Percentiles rank a stretch among this genome's conserved stretches.
Evolutionary conservation across 768 basidiomycete species (phyloP).

Genomic region (Termitomyces sp.): DNA sequence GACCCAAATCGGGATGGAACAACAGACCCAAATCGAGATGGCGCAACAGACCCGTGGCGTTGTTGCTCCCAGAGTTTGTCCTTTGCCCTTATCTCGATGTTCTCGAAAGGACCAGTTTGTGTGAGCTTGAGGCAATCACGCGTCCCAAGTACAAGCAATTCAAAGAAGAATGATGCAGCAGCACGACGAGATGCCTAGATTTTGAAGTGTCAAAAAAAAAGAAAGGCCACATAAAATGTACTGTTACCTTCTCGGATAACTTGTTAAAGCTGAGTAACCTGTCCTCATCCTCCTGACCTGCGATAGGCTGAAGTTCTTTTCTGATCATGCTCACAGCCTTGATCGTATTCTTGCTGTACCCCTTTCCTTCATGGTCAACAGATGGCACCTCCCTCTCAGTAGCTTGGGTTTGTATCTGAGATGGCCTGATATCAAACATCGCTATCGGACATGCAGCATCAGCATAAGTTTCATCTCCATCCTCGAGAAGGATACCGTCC

Average conservation of each 20-base stretch:
- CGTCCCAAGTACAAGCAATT: constrained; percentile 90
- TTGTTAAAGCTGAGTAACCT: constrained; percentile 75
- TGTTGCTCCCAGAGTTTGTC: constrained; percentile 83
- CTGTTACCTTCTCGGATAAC: constrained; percentile 70
- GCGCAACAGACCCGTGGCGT: constrained; percentile 28
- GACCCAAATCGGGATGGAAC: constrained; percentile 21
- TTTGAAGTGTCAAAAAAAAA: constrained; percentile 8
- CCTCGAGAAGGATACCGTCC: constrained; percentile 49
- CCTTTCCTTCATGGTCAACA: constrained; percentile 57
- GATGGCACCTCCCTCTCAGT: constrained; percentile 40
- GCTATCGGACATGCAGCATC: constrained; percentile 76
- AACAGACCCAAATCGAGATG: constrained; percentile 26
- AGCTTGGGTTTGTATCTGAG: constrained; percentile 46
- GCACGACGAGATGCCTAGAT: constrained; percentile 83
- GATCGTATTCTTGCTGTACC: constrained; percentile 87
- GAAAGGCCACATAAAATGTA: neutral
- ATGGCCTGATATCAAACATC: constrained; percentile 68
- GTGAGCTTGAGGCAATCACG: constrained; percentile 84
- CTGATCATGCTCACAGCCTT: constrained; percentile 79
- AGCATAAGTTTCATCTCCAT: constrained; percentile 65
- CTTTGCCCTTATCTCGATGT: constrained; percentile 82
- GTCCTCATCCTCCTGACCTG: constrained; percentile 46
- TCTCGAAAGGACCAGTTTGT: constrained; percentile 75
- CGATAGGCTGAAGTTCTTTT: constrained; percentile 60
- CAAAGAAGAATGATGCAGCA: constrained; percentile 97